Percentiles rank a stretch among this genome's conserved stretches.
Evolutionary conservation across 2,329 filamentous ascomycete genomes (phyloP).

Genomic region (Chaetothyriales sp.): DNA sequence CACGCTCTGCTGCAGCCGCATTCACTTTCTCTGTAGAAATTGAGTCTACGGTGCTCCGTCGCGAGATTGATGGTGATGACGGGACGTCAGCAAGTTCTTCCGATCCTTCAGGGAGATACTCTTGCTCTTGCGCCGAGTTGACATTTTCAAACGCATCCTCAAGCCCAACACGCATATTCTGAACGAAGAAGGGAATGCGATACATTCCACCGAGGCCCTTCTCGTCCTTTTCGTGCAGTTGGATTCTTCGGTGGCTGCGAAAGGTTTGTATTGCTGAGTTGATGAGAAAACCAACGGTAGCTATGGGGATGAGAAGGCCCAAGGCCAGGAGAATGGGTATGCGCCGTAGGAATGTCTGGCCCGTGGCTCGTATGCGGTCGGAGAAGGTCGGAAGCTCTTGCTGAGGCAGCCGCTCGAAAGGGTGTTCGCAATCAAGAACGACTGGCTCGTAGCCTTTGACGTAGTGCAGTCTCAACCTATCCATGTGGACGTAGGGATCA

Average conservation of each 20-base stretch:
- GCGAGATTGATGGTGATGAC: background rate
- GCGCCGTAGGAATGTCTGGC: constrained; percentile 33
- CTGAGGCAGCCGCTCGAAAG: constrained; percentile 38
- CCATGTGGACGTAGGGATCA: constrained; percentile 61
- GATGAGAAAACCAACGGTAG: constrained; percentile 54
- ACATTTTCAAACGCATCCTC: constrained; percentile 66
- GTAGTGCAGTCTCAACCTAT: constrained; percentile 58
- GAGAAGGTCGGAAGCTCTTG: constrained; percentile 24
- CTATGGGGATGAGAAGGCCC: constrained; percentile 59
- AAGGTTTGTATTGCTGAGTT: constrained; percentile 67
- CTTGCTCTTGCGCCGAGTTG: constrained; percentile 53
- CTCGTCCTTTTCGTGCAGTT: constrained; percentile 58
- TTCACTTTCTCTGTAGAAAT: constrained; percentile 20
- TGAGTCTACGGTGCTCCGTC: constrained; percentile 4
- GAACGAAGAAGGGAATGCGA: constrained; percentile 60
- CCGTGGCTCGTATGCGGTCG: constrained; percentile 24
- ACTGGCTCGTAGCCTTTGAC: constrained; percentile 60
- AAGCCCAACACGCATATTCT: constrained; percentile 60
- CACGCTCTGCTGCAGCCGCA: constrained; percentile 20
- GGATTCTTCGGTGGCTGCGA: constrained; percentile 60
- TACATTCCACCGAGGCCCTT: constrained; percentile 58
- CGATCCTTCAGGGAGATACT: constrained; percentile 50
- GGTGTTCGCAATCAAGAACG: constrained; percentile 55
- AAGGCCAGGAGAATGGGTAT: constrained; percentile 54
- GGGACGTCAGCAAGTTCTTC: constrained; percentile 32